These are phyloP conservation scores for Puccinia triticina DNA, from an alignment of 1,284 basidiomycete species.

Conservation along the genomic window DNA sequence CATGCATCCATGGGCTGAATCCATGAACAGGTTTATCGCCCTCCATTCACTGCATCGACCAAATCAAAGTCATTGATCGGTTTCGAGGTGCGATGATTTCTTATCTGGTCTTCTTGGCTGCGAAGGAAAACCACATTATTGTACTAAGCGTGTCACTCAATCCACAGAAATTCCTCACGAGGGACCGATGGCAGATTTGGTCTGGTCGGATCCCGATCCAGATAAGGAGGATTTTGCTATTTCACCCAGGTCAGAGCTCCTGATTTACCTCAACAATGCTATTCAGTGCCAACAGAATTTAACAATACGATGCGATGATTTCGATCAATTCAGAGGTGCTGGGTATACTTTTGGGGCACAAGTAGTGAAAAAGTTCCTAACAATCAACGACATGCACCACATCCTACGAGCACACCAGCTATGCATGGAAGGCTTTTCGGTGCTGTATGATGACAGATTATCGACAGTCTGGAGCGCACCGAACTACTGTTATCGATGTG, in stretches of 20 bases:
- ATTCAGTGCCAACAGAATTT: conserved; percentile 49
- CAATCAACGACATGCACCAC: conserved; percentile 92
- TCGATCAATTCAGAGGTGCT: conserved; percentile 71
- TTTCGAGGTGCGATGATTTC: conserved; percentile 73
- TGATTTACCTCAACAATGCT: conserved; percentile 51
- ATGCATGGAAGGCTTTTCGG: conserved; percentile 98
- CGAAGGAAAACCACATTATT: not conserved
- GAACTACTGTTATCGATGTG: conserved; percentile 97
- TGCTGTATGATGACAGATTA: conserved; percentile 89
- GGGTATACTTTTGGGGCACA: conserved; percentile 98
- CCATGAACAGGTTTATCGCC: conserved; percentile 77
- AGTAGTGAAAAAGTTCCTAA: conserved; percentile 96
- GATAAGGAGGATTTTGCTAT: conserved; percentile 99
- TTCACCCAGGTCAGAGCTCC: conserved; percentile 75
- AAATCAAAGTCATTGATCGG: conserved; percentile 98
- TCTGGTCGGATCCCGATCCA: conserved; percentile 99
- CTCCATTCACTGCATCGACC: conserved; percentile 97
- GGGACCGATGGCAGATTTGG: conserved; percentile 99
- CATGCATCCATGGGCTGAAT: not conserved
- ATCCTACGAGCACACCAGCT: conserved; percentile 97
- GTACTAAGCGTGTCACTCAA: not conserved
- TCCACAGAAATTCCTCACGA: conserved; percentile 92
- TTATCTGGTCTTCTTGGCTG: not conserved
- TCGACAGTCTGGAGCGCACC: conserved; percentile 99
- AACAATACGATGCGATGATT: not conserved